phyloP scores from a whole-genome alignment of 2,329 filamentous ascomycete species.

The Fusarium sacchari region DNA sequence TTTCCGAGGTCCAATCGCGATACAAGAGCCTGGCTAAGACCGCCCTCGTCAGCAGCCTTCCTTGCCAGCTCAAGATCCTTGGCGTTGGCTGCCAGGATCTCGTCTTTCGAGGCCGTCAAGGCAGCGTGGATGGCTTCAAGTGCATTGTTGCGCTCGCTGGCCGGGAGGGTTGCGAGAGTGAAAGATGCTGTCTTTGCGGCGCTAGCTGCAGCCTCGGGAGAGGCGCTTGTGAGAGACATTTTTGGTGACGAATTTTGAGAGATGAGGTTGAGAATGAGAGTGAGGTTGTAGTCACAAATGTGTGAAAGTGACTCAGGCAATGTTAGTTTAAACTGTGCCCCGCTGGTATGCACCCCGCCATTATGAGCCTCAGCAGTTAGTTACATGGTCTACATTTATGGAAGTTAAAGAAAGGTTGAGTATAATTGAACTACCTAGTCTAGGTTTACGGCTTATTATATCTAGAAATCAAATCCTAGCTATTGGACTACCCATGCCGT shows the following conservation, averaged over 20 bases:
- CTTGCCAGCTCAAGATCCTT: constrained; percentile 81
- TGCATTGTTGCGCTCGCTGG: constrained; percentile 81
- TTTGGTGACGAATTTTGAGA: not conserved
- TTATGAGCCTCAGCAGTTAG: constrained; percentile 11
- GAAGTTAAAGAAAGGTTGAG: not conserved
- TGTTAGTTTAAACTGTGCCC: constrained; percentile 18
- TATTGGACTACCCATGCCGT: not conserved
- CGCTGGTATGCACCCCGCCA: constrained; percentile 41
- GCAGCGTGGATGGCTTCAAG: constrained; percentile 84
- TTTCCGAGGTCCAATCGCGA: constrained; percentile 88
- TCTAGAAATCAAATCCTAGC: too few relatives aligned
- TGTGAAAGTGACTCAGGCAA: constrained; percentile 25
- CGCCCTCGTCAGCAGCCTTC: constrained; percentile 77
- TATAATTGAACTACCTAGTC: not conserved
- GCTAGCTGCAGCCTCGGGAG: constrained; percentile 78
- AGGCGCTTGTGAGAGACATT: constrained; percentile 92
- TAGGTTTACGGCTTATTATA: not conserved
- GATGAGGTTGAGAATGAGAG: not conserved
- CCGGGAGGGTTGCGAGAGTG: constrained; percentile 81
- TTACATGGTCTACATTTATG: not conserved
- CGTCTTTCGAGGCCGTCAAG: constrained; percentile 73
- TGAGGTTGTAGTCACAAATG: not conserved
- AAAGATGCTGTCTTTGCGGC: constrained; percentile 85
- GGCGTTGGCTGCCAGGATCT: constrained; percentile 88
- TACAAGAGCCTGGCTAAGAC: constrained; percentile 82